Base-by-base conservation (phyloP, 2,329 filamentous ascomycete species). In the Pseudogymnoascus sp. region DNA sequence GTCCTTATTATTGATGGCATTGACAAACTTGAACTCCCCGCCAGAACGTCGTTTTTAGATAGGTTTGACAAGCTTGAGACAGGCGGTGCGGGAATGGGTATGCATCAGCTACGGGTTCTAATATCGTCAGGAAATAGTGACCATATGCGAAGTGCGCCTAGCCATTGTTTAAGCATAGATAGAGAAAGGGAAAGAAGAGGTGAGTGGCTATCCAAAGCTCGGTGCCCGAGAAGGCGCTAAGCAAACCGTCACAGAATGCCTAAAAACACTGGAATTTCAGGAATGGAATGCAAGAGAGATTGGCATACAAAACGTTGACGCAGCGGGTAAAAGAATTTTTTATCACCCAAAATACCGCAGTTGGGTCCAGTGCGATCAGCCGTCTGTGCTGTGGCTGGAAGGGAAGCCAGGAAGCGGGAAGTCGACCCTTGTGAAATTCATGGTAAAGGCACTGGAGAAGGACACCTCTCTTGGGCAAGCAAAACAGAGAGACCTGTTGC, bases 341-440 rank as follows among this genome's bases (percentile, higher is more conserved):
- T 1, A 26, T 14, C 31, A 29, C 35, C 2, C 3, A 35, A 2
- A 35, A 39, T 62, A 38, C n/a, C 5, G 7, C 35, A 60, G 8
- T 12, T 62, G 61, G 61, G 2, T n/a, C 14, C 2, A 26, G 10
- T 49, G 16, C 21, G 3, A 19, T 12, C 0, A 12, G 5, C 37
- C 62, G 2, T 21, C 21, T 7, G 21, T 63, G 19, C 31, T 66
- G 29, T 63, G 59, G 61, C 33, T 67, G 6, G 26, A 65, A 37
- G 65, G 64, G 16, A 67, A 67, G 33, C 63, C 65, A n/a, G 65
- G 65, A 31, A 66, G 65, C 33, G 65, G 65, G 43, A 67, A 67
- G 33, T 63, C 60, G 6, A 66, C 65, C 5, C 60, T 67, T 11
- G 21, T 33, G 4, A 67, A 61, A 55, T 59, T 33, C 6, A 58